Conservation (phyloP, 805 yeast genomes). For the Naumovozyma castellii region DNA sequence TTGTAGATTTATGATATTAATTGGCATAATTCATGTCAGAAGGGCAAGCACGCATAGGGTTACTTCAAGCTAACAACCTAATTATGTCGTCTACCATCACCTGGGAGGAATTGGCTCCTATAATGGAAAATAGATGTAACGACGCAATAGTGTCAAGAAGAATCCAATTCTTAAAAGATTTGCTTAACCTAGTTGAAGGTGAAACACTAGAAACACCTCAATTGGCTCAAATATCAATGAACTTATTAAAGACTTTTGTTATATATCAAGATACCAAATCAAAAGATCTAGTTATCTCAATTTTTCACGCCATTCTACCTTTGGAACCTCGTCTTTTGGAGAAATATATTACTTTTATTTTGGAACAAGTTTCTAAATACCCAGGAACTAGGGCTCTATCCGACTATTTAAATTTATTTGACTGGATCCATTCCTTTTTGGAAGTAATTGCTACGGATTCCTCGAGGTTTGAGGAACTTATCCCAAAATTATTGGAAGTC, state of each 20-base stretch:
- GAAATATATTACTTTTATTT: constrained; percentile 34
- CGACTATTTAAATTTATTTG: constrained; percentile 47
- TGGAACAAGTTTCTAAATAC: constrained; percentile 23
- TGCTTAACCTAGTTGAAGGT: constrained; percentile 13
- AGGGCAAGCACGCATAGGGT: background rate
- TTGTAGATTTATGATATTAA: no score
- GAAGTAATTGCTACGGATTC: constrained; percentile 14
- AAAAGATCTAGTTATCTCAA: constrained; percentile 33
- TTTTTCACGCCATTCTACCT: constrained; percentile 32
- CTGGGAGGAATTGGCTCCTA: constrained; percentile 21
- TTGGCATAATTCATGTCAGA: background rate
- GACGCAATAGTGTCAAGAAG: constrained; percentile 21
- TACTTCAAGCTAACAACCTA: background rate
- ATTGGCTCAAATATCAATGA: constrained; percentile 26
- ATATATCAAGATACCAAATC: constrained; percentile 45
- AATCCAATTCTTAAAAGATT: constrained; percentile 21
- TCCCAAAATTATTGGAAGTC: constrained; percentile 35
- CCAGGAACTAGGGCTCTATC: constrained; percentile 41
- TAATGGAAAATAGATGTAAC: constrained; percentile 13
- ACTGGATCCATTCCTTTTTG: constrained; percentile 43
- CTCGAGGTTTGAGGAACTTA: constrained; percentile 20
- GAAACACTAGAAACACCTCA: constrained; percentile 14
- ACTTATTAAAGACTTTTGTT: constrained; percentile 39
- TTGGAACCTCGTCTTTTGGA: constrained; percentile 29
- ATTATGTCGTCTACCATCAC: constrained; percentile 5